Evolutionary conservation across 768 basidiomycete species (phyloP), one percentile per base, ranked within the genome.

Genomic region (Suillus plorans): DNA sequence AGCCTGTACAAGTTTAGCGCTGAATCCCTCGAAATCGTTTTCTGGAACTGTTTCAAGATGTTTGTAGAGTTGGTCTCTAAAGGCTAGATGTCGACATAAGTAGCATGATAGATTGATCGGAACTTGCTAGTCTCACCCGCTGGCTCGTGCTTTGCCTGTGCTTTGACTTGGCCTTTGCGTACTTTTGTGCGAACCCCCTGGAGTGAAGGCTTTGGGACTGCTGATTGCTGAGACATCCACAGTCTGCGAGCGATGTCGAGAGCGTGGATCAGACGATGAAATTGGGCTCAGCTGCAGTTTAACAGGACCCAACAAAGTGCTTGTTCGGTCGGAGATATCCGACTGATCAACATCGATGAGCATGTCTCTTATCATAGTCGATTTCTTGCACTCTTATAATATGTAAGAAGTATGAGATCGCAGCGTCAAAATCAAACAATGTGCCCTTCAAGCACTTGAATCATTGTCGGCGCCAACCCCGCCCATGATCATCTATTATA

Each of bases 221-320:
- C 77, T 80, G 89, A 78, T 92, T 90, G 91, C 86, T 89, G 89
- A 93, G 92, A 94, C 92, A 94, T 94, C 81, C 91, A 93, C 89
- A 83, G 80, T 83, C 79, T 79, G 75, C 79, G 77, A 79, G 73
- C 62, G 53, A 67, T 71, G 74, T 73, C 69, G 73, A 72, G 73
- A 74, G 53, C 47, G 73, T 58, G 71, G 71, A 69, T 69, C 65
- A 67, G 37, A 36, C 36, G 42, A 59, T 20, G 18, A 57, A 36
- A 42, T 64, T 44, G 60, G 18, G 28, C 37, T 39, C 45, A 47
- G 47, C 9, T 36, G n/a, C 39, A 31, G 49, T 37, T 39, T 36
- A 55, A 34, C 31, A 55, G 53, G 31, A 34, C 34, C 53, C 53
- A 34, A 55, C 53, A 55, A 53, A 3, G 31, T 31, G 52, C 31